Evolutionary conservation across 2,329 filamentous ascomycete species (phyloP).

Genomic region (Colletotrichum echinochloae): DNA sequence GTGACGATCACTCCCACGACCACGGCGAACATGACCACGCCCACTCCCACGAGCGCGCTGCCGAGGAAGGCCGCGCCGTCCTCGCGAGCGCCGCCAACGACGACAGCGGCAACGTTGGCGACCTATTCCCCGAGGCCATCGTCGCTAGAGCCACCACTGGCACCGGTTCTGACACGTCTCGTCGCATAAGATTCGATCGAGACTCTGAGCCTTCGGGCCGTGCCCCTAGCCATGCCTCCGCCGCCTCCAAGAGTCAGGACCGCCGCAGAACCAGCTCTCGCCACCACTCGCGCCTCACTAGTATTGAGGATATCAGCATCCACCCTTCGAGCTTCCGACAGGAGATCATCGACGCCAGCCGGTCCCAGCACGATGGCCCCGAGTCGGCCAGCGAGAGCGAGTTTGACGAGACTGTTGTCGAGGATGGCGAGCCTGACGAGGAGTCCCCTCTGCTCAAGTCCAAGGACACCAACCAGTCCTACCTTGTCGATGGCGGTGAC

Average conservation of each 20-base stretch:
- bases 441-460: conserved; percentile 61
- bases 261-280: conserved; percentile 60
- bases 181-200: conserved; percentile 57
- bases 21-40: conserved; percentile 49
- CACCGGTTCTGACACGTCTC: conserved; percentile 50
- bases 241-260: conserved; percentile 53
- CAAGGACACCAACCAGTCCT: conserved; percentile 45
- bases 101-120: conserved; percentile 68
- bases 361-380: conserved; percentile 59
- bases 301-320: conserved; percentile 81
- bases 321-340: conserved; percentile 92
- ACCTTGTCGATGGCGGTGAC: conserved; percentile 38
- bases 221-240: conserved; percentile 46
- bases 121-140: conserved; percentile 72
- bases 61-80: conserved; percentile 64
- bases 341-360: conserved; percentile 89
- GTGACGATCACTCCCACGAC: conserved; percentile 67
- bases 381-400: conserved; percentile 67
- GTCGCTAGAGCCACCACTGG: conserved; percentile 61
- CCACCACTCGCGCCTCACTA: conserved; percentile 70
- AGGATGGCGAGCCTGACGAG: conserved; percentile 58
- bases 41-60: conserved; percentile 53
- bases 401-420: conserved; percentile 59
- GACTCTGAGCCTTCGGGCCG: conserved; percentile 45
- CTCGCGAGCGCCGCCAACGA: conserved; percentile 61